These are phyloP conservation scores for Colletotrichum echinochloae DNA, from an alignment of 2,329 filamentous ascomycete genomes.

Conservation along the genomic window DNA sequence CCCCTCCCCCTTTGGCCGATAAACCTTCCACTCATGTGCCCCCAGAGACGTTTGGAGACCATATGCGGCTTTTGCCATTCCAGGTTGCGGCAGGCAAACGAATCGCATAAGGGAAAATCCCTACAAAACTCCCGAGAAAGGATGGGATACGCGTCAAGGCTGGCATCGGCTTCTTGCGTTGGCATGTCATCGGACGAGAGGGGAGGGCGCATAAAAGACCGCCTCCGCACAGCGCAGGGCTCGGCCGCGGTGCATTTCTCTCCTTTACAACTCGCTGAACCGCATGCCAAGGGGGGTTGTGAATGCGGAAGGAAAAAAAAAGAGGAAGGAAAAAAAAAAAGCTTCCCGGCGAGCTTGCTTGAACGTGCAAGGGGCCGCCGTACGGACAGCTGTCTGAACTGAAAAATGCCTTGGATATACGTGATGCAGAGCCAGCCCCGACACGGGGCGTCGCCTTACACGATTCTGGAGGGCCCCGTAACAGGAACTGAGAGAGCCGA, in stretches of 20 bases:
- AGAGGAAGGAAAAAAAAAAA: no score
- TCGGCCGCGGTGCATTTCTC: constrained; percentile 1
- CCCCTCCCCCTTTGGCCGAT: background rate
- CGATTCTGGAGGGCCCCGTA: constrained; percentile 14
- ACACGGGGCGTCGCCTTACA: constrained; percentile 19
- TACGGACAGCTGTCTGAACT: constrained; percentile 17
- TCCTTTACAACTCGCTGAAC: constrained; percentile 9
- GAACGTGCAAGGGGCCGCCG: background rate
- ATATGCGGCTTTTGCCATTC: background rate
- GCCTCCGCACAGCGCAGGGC: constrained; percentile 10
- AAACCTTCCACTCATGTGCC: background rate
- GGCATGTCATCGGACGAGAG: constrained; percentile 8
- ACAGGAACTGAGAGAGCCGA: constrained; percentile 7
- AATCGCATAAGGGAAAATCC: constrained; percentile 33
- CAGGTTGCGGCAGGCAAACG: background rate
- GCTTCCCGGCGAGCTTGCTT: constrained; percentile 11
- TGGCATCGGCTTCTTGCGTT: constrained; percentile 2
- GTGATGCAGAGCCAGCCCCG: constrained; percentile 18
- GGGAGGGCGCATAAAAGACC: constrained; percentile 11
- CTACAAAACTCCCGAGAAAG: background rate
- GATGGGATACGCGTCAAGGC: background rate
- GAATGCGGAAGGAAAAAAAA: no score
- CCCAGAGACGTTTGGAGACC: constrained; percentile 1
- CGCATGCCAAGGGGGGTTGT: background rate
- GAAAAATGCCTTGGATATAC: constrained; percentile 32